Conservation (phyloP, 176 grass and related monocot genomes). For the Thalia dealbata region DNA sequence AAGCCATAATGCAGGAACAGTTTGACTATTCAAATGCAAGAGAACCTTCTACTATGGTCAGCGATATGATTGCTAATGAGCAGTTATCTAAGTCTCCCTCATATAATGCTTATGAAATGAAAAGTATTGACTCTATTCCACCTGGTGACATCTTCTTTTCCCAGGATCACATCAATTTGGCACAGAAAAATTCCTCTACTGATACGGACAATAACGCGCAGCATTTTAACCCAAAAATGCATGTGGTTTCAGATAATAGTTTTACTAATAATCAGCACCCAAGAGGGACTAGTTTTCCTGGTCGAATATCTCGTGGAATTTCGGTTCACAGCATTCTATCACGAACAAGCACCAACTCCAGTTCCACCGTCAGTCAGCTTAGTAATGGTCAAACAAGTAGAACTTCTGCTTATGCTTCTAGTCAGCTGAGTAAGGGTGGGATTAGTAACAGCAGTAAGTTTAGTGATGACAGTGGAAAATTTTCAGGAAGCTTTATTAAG, state of each 20-base stretch:
- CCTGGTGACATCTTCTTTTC: conserved; percentile 69
- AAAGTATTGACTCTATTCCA: conserved; percentile 49
- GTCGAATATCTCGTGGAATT: conserved; percentile 23
- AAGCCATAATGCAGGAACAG: conserved; percentile 20
- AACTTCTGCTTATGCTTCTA: conserved; percentile 19
- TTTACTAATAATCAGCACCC: conserved; percentile 18
- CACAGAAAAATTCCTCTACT: conserved; percentile 30
- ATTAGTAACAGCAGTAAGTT: conserved; percentile 46
- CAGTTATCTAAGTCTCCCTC: conserved; percentile 29
- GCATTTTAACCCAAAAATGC: conserved; percentile 13
- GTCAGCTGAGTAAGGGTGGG: conserved; percentile 15
- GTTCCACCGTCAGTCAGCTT: conserved; percentile 25
- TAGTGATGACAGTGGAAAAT: conserved; percentile 44
- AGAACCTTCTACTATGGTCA: conserved; percentile 33
- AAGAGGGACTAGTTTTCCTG: conserved; percentile 25
- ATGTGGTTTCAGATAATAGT: conserved; percentile 18
- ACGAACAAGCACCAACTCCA: conserved; percentile 35
- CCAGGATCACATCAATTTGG: conserved; percentile 33
- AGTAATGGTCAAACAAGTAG: conserved; percentile 25
- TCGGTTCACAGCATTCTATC: conserved; percentile 32
- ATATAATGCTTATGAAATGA: conserved; percentile 45
- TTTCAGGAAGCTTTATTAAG: conserved; percentile 44
- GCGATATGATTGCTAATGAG: conserved; percentile 28
- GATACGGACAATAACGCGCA: conserved; percentile 21
- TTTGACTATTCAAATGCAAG: conserved; percentile 30